These are phyloP conservation scores for Citrus glauca DNA, from an alignment of 345 rosid species.

Conservation along the genomic window DNA sequence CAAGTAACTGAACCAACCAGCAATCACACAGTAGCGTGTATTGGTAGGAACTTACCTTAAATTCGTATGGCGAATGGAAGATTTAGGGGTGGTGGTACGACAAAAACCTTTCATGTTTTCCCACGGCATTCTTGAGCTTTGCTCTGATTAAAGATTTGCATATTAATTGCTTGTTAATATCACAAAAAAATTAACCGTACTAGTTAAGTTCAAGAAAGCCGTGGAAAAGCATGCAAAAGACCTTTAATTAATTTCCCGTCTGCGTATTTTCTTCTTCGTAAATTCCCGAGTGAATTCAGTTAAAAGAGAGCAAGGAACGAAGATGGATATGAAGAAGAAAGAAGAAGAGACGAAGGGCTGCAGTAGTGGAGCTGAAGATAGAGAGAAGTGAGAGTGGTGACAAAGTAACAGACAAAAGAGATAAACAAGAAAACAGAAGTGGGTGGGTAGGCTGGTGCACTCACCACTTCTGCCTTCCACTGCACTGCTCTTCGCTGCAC, in stretches of 20 bases:
- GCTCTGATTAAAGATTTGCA: constrained; percentile 1
- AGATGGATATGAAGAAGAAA: not conserved
- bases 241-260: not conserved
- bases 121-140: constrained; percentile 35
- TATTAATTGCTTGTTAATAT: not conserved
- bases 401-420: too few species aligned
- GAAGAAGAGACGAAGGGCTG: not conserved
- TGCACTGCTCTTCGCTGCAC: too few species aligned
- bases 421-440: too few species aligned
- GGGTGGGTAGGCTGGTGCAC: too few species aligned
- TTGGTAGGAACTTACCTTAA: not conserved
- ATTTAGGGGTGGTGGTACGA: not conserved
- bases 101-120: constrained; percentile 31
- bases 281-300: not conserved
- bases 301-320: not conserved
- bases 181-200: not conserved
- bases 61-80: not conserved
- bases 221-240: constrained; percentile 43
- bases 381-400: too few species aligned
- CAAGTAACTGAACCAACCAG: too few species aligned
- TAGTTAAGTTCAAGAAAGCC: constrained; percentile 40
- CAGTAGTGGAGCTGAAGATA: not conserved
- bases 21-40: not conserved
- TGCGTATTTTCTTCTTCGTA: not conserved
- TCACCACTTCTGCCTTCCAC: too few species aligned